Percentiles rank a stretch among this genome's conserved stretches.
Evolutionary conservation across 495 filamentous ascomycete genomes (phyloP).

Genomic region (Bacidia rubella): DNA sequence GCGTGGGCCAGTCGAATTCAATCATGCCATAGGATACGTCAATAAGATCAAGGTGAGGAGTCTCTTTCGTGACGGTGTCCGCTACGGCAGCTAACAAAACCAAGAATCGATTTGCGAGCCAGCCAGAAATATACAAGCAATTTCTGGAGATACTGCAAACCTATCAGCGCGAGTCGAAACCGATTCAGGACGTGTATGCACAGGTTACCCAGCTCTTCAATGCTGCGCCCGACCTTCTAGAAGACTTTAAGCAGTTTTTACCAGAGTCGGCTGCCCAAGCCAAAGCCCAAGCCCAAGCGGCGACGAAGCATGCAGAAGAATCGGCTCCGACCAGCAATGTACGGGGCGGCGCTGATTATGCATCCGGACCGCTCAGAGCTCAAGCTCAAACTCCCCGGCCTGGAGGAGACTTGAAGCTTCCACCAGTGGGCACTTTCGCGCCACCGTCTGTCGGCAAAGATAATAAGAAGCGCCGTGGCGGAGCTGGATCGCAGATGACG

Average conservation of each 20-base stretch:
- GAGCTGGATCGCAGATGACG: slow-evolving; percentile 20
- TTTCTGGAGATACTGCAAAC: slow-evolving; percentile 98
- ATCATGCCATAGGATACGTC: slow-evolving; percentile 98
- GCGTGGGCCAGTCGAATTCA: slow-evolving; percentile 93
- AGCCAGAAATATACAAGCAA: slow-evolving; percentile 98
- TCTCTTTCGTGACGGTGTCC: background rate
- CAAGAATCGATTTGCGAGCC: slow-evolving; percentile 86
- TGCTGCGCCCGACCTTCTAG: slow-evolving; percentile 85
- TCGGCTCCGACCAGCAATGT: slow-evolving; percentile 47
- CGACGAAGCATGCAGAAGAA: slow-evolving; percentile 51
- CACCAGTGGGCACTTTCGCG: slow-evolving; percentile 87
- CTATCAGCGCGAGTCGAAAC: slow-evolving; percentile 95
- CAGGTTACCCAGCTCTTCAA: slow-evolving; percentile 94
- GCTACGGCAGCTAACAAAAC: background rate
- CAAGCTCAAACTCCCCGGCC: slow-evolving; percentile 38
- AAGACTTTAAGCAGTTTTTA: slow-evolving; percentile 98
- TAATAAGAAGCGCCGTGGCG: slow-evolving; percentile 62
- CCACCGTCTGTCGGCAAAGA: slow-evolving; percentile 67
- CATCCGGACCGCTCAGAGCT: slow-evolving; percentile 23
- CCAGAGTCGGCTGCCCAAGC: slow-evolving; percentile 91
- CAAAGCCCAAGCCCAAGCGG: slow-evolving; percentile 54
- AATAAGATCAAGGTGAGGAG: slow-evolving; percentile 92
- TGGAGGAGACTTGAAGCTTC: slow-evolving; percentile 52
- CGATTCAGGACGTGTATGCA: slow-evolving; percentile 95
- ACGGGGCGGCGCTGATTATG: slow-evolving; percentile 38